A percentile compares a stretch with the other conserved stretches of the same genome.
These are phyloP conservation scores for Echeveria elegans DNA, from an alignment of 164 flowering plant genomes.

Conservation along the genomic window DNA sequence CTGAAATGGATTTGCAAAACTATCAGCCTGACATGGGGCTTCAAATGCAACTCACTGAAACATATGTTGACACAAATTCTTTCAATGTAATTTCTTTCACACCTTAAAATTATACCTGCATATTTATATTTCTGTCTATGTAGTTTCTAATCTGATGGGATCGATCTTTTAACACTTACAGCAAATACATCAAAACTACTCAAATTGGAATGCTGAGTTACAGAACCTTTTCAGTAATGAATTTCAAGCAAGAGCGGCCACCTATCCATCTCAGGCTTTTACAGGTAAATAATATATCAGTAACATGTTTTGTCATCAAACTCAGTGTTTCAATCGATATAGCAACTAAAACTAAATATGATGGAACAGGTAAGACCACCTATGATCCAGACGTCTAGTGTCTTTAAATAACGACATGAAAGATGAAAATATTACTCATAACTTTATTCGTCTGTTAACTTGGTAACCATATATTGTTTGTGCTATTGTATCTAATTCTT, in stretches of 20 bases:
- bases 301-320: conserved; percentile 11
- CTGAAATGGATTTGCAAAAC: conserved; percentile 41
- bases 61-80: conserved; percentile 48
- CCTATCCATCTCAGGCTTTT: conserved; percentile 43
- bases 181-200: conserved; percentile 22
- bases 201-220: conserved; percentile 61
- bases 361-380: conserved; percentile 10
- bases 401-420: not conserved
- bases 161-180: not conserved
- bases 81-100: conserved; percentile 39
- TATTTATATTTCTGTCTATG: not conserved
- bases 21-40: conserved; percentile 40
- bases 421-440: not conserved
- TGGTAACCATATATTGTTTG: not conserved
- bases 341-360: too few relatives aligned
- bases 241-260: conserved; percentile 41
- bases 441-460: not conserved
- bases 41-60: conserved; percentile 44
- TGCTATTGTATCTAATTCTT: not conserved
- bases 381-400: not conserved
- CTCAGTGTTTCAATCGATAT: not conserved
- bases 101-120: not conserved
- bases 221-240: conserved; percentile 46
- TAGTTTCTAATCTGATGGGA: not conserved
- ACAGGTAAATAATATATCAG: conserved; percentile 34